Percentiles rank a stretch among this genome's conserved stretches.
Conservation (phyloP, 345 rosid genomes). For the Crucihimalaya himalaica region DNA sequence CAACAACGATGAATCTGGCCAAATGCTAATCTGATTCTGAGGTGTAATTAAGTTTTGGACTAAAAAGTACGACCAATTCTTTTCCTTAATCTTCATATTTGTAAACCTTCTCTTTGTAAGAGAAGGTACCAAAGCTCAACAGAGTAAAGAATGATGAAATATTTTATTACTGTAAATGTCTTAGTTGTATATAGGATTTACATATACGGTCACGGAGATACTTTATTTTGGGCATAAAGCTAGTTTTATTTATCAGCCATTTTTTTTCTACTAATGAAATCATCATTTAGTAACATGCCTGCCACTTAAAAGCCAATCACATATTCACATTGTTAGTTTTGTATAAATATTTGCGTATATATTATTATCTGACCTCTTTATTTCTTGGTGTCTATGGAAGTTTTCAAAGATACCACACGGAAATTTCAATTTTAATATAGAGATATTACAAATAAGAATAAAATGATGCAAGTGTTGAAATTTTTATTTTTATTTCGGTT, state of each 20-base stretch:
- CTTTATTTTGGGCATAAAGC: not conserved
- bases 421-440: not conserved
- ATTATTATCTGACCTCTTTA: not conserved
- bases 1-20: no score
- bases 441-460: not conserved
- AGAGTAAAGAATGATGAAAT: not conserved
- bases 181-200: not conserved
- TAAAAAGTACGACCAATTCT: no score
- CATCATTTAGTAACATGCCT: conserved; percentile 22
- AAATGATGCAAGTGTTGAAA: conserved; percentile 13
- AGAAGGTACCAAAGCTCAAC: not conserved
- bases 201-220: not conserved
- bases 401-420: conserved; percentile 25
- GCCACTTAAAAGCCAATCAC: conserved; percentile 26
- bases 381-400: conserved; percentile 8
- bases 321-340: conserved; percentile 10
- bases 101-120: not conserved
- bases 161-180: not conserved
- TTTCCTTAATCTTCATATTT: no score
- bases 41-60: no score
- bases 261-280: not conserved
- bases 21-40: no score
- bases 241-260: not conserved
- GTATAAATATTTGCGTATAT: not conserved
- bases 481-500: not conserved